Evolutionary conservation across 306 rosid genomes (phyloP), one percentile per base, ranked within the genome.

Genomic region (Castanospermum australe): DNA sequence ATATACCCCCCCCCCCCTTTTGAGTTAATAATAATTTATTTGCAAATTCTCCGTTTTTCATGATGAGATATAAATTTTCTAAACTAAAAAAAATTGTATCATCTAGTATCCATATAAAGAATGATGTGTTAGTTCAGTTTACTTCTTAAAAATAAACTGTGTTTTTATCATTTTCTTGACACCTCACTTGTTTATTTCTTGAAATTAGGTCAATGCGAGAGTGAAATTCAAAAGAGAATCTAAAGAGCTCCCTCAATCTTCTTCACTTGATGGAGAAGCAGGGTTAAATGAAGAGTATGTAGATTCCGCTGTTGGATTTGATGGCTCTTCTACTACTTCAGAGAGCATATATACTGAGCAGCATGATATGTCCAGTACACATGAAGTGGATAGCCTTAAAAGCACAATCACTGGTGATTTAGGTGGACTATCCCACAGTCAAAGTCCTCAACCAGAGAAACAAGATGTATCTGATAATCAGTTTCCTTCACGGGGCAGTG

Each of bases 301-400:
- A 15, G 97, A 96, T 77, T 88, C 94, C 44, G 87, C 91, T 75
- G 88, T 73, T 79, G 99, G 97, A 61, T 88, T 88, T 84, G 98
- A 93, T 71, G 96, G 88, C 73, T 96, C 99, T 44, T 96, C 99
- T 70, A 89, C 84, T 83, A 89, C 98, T 76, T 96, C 99, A 78
- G 99, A 75, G 83, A 92, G 97, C 76, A 48, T 90, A 76, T 91
- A 89, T 82, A 88, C 92, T 64, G 99, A 95, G 78, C 93, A 95
- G 87, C 91, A 91, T 85, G 97, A 93, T 62, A 77, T 85, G 30
- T 89, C 88, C 83, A 85, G 89, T 73, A 77, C 70, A 35, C 90
- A 89, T 71, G 97, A 92, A 84, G 79, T 85, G 81, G 98, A 94
- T 71, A 88, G 97, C 78, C 86, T 91, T 83, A 92, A 94, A 87